phyloP scores from a whole-genome alignment of 2,329 filamentous ascomycete species.

The Pyricularia sp. region DNA sequence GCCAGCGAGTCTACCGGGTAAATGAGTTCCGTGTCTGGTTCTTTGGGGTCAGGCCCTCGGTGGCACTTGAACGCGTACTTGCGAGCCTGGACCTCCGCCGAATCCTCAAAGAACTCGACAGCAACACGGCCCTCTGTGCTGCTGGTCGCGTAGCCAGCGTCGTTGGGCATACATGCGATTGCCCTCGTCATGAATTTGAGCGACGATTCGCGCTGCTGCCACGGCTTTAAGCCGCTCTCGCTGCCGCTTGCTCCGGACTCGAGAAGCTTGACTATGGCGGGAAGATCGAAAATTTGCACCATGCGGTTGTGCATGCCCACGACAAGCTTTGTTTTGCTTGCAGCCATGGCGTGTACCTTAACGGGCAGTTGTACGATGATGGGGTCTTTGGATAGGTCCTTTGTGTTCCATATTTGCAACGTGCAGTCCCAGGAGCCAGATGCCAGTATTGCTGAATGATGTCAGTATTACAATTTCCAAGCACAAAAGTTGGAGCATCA shows the following conservation, averaged over 20 bases:
- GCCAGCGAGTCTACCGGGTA: constrained; percentile 86
- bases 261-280: constrained; percentile 50
- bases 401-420: constrained; percentile 70
- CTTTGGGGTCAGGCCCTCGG: constrained; percentile 58
- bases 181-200: constrained; percentile 94
- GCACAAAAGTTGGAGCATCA: not conserved
- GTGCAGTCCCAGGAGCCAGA: constrained; percentile 92
- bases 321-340: constrained; percentile 71
- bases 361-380: constrained; percentile 64
- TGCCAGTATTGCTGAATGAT: constrained; percentile 55
- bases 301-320: constrained; percentile 91
- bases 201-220: constrained; percentile 88
- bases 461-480: not conserved
- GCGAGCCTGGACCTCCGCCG: constrained; percentile 72
- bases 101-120: constrained; percentile 96
- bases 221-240: constrained; percentile 55
- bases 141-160: constrained; percentile 83
- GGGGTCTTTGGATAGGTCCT: constrained; percentile 39
- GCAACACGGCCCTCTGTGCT: constrained; percentile 93
- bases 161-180: constrained; percentile 93
- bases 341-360: constrained; percentile 82
- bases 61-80: constrained; percentile 99
- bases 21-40: constrained; percentile 65
- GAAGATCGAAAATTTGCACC: constrained; percentile 90
- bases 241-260: constrained; percentile 25